Conservation (phyloP, 2,329 filamentous ascomycete genomes). For the Beauveria australis region DNA sequence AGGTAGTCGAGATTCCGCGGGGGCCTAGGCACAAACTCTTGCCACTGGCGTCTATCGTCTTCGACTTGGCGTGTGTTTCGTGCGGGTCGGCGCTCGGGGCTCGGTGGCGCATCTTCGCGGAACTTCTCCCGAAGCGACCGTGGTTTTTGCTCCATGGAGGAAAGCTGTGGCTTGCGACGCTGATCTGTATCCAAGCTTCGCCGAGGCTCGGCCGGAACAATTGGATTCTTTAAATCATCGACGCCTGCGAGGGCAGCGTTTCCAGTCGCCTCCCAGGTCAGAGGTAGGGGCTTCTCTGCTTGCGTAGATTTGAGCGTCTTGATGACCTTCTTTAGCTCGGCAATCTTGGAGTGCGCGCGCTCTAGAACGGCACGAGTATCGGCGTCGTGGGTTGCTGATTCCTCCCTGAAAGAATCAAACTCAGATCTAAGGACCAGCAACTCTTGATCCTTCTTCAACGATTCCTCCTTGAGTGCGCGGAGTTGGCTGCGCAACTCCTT, state of each 20-base stretch:
- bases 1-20: constrained; percentile 31
- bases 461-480: constrained; percentile 35
- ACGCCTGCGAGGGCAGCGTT: constrained; percentile 7
- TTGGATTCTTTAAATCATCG: neutral
- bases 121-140: constrained; percentile 28
- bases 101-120: constrained; percentile 19
- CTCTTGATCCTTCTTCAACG: constrained; percentile 39
- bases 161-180: neutral
- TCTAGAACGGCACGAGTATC: constrained; percentile 49
- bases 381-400: constrained; percentile 43
- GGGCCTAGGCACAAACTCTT: constrained; percentile 33
- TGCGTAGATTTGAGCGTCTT: constrained; percentile 31
- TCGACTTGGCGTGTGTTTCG: constrained; percentile 1
- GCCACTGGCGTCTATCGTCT: constrained; percentile 29
- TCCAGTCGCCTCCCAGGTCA: constrained; percentile 22
- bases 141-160: neutral
- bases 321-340: constrained; percentile 46
- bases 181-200: constrained; percentile 21
- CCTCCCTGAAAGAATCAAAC: constrained; percentile 45
- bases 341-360: constrained; percentile 49
- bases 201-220: constrained; percentile 8
- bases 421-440: constrained; percentile 41
- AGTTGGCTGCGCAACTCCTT: constrained; percentile 35
- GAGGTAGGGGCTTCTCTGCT: constrained; percentile 18
- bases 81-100: neutral